phyloP scores from a whole-genome alignment of 2,329 filamentous ascomycete genomes.

The Curvularia sp. region DNA sequence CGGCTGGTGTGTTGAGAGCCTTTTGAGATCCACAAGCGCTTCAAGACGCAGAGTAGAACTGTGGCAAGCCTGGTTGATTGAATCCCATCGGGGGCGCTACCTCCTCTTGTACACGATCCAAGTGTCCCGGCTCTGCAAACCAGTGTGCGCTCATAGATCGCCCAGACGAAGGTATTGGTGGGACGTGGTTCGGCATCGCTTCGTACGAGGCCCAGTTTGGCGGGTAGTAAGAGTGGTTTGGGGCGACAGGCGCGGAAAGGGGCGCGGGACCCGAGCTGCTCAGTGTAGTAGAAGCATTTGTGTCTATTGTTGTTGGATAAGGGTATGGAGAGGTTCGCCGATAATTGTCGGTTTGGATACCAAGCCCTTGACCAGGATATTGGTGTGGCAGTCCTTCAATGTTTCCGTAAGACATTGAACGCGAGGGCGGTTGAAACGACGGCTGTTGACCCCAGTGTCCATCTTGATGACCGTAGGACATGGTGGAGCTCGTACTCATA shows the following conservation, averaged over 20 bases:
- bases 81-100: conserved; percentile 40
- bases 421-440: conserved; percentile 41
- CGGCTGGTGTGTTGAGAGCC: neutral
- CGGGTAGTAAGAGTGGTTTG: conserved; percentile 43
- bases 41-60: conserved; percentile 43
- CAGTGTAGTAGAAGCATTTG: conserved; percentile 37
- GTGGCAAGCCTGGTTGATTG: conserved; percentile 35
- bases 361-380: conserved; percentile 41
- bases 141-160: conserved; percentile 49
- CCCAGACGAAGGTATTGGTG: conserved; percentile 38
- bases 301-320: conserved; percentile 46
- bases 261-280: conserved; percentile 39
- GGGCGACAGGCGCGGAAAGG: conserved; percentile 46
- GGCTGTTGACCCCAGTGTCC: conserved; percentile 41
- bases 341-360: conserved; percentile 44
- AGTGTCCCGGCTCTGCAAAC: conserved; percentile 42
- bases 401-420: conserved; percentile 52
- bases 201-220: conserved; percentile 44
- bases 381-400: conserved; percentile 49
- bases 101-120: conserved; percentile 50
- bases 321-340: conserved; percentile 46
- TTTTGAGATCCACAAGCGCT: conserved; percentile 5
- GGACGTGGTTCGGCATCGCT: conserved; percentile 31
- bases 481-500: conserved; percentile 47
- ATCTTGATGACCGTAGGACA: conserved; percentile 46